Conservation (phyloP, 2,329 filamentous ascomycete species). For the Beauveria rudraprayagi region DNA sequence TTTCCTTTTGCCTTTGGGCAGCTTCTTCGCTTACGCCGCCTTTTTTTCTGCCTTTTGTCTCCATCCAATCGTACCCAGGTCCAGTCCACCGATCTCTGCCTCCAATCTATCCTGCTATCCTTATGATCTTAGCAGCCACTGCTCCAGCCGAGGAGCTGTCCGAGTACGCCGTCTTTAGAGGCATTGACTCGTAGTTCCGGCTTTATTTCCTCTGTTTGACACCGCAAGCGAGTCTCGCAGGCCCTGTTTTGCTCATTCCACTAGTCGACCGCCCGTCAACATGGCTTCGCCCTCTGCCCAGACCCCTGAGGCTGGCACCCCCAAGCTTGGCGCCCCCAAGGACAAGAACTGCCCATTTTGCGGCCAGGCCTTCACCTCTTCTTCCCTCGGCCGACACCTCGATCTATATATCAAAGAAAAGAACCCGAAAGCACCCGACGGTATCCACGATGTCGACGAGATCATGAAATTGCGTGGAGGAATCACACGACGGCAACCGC, state of each 20-base stretch:
- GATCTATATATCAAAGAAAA: conserved; percentile 91
- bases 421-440: conserved; percentile 81
- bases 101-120: conserved; percentile 19
- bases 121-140: conserved; percentile 20
- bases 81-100: not conserved
- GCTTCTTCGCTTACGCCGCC: conserved; percentile 10
- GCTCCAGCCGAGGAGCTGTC: conserved; percentile 15
- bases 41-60: not conserved
- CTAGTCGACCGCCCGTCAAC: conserved; percentile 13
- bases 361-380: conserved; percentile 83
- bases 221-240: not conserved
- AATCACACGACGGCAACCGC: conserved; percentile 79
- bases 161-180: conserved; percentile 6
- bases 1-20: conserved; percentile 14
- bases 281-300: conserved; percentile 27
- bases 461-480: conserved; percentile 75
- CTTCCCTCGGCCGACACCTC: conserved; percentile 84
- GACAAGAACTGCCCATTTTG: conserved; percentile 88
- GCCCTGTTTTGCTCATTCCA: not conserved
- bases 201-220: not conserved
- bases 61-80: not conserved
- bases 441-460: conserved; percentile 81
- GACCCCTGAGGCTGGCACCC: conserved; percentile 30
- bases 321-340: conserved; percentile 50
- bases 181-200: conserved; percentile 6